A percentile compares a stretch with the other conserved stretches of the same genome.
These are phyloP conservation scores for Kwoniella europaea DNA, from an alignment of 768 basidiomycete genomes.

Conservation along the genomic window DNA sequence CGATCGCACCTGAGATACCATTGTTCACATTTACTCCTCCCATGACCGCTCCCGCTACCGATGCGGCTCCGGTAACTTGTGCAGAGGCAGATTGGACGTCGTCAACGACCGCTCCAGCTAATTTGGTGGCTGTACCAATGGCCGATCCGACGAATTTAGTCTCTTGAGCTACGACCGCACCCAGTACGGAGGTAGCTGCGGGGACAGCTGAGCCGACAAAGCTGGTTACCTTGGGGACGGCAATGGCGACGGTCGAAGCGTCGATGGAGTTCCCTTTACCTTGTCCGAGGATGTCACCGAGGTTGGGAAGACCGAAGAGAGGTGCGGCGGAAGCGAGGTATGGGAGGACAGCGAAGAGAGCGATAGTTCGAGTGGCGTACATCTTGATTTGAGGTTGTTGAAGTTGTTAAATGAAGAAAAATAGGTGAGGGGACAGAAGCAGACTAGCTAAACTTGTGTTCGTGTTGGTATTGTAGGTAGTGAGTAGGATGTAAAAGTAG, in stretches of 20 bases:
- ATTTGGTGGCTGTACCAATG: slow-evolving; percentile 8
- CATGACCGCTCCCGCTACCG: slow-evolving; percentile 2
- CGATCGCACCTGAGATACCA: neutral
- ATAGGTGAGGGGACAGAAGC: neutral
- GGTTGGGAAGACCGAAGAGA: slow-evolving; percentile 19
- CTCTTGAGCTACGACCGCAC: slow-evolving; percentile 9
- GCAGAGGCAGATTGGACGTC: slow-evolving; percentile 9
- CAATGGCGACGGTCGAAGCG: slow-evolving; percentile 7
- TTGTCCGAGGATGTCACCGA: slow-evolving; percentile 18
- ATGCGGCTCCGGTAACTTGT: slow-evolving; percentile 14
- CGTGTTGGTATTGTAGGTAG: neutral
- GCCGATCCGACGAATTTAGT: slow-evolving; percentile 16
- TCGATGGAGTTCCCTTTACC: slow-evolving; percentile 11
- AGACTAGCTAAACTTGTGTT: slow-evolving; percentile 15
- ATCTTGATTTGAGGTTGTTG: slow-evolving; percentile 3
- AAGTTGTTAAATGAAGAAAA: neutral
- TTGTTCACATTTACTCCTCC: slow-evolving; percentile 8
- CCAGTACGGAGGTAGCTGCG: slow-evolving; percentile 13
- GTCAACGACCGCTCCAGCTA: slow-evolving; percentile 1
- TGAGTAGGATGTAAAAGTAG: neutral
- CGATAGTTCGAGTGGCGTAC: slow-evolving; percentile 14
- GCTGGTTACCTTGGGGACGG: slow-evolving; percentile 18
- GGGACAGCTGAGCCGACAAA: slow-evolving; percentile 11
- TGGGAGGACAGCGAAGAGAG: slow-evolving; percentile 27
- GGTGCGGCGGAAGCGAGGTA: slow-evolving; percentile 22